Percentiles rank a stretch among this genome's conserved stretches.
Conservation (phyloP, 2,329 filamentous ascomycete species). For the Teratosphaeria pseudoeucalypti region DNA sequence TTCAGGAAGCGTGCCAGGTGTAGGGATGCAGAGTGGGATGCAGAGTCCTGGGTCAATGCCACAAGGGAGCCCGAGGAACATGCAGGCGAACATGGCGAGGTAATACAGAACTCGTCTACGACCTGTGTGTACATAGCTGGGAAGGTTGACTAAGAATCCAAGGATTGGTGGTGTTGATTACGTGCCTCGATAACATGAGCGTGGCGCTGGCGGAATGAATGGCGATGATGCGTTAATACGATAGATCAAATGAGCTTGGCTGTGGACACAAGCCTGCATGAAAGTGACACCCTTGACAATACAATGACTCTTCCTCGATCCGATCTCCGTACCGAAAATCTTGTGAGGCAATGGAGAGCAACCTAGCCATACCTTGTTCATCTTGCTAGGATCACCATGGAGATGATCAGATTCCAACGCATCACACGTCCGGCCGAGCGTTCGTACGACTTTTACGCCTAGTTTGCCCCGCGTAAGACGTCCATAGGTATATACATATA, state of each 20-base stretch:
- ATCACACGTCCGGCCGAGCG: not conserved
- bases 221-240: not conserved
- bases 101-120: slow-evolving; percentile 4
- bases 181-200: not conserved
- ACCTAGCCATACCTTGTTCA: not conserved
- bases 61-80: slow-evolving; percentile 22
- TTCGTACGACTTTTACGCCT: not conserved
- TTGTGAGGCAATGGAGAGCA: not conserved
- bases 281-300: not conserved
- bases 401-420: not conserved
- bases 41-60: slow-evolving; percentile 19
- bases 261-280: not conserved
- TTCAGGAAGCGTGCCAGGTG: slow-evolving; percentile 17
- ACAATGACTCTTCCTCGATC: not conserved
- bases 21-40: slow-evolving; percentile 16
- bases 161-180: not conserved
- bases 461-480: not conserved
- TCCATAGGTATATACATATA: not conserved
- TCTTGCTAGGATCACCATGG: not conserved
- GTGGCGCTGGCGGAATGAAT: not conserved
- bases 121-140: not conserved
- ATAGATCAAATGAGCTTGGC: not conserved
- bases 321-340: not conserved
- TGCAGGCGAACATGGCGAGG: slow-evolving; percentile 23
- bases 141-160: not conserved